Evolutionary conservation across 2,329 filamentous ascomycete genomes (phyloP), one percentile per base, ranked within the genome.

Genomic region (Trichoderma sp.): DNA sequence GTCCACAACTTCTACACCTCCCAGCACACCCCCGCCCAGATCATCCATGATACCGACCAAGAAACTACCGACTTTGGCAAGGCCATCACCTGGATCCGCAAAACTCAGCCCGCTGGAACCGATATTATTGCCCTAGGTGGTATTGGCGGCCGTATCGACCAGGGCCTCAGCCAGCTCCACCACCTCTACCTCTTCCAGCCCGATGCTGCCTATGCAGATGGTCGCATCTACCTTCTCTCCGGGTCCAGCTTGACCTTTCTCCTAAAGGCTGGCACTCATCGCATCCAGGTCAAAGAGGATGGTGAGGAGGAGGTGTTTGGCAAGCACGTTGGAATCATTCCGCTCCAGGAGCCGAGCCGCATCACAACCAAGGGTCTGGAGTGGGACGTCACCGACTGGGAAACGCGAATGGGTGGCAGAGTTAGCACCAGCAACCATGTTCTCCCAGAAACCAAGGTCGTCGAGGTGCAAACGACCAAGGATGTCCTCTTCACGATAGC

Each of bases 11-110:
- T 92, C 81, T 97, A 95, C 82, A 84, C 87, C 39, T 82, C 84
- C 26, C 85, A 86, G 67, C 80, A 78, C 17, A 78, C 69, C 23
- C 80, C 79, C 80, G 85, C 93, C 2, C 78, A 85, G 13, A 85
- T 98, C 68, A 86, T 93, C 74, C 84, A 90, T 76, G 90, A 95
- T 74, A 80, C 85, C n/a, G 93, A 97, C 78, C 93, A 98, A 81
- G 88, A 97, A 76, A 92, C 91, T 23, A 97, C 96, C 32, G 96
- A 99, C 80, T 97, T 98, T 76, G 91, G 88, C 76, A 99, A 99
- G 84, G 93, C 90, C 76, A 88, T 92, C 75, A 85, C 81, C 74
- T 91, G 87, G 81, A 86, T 90, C 74, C 87, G 86, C 62, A 76
- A 77, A 3, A 75, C 79, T 32, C 73, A 79, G 55, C 72, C 81